phyloP scores from a whole-genome alignment of 768 basidiomycete genomes.

The Lactarius hengduanensis region DNA sequence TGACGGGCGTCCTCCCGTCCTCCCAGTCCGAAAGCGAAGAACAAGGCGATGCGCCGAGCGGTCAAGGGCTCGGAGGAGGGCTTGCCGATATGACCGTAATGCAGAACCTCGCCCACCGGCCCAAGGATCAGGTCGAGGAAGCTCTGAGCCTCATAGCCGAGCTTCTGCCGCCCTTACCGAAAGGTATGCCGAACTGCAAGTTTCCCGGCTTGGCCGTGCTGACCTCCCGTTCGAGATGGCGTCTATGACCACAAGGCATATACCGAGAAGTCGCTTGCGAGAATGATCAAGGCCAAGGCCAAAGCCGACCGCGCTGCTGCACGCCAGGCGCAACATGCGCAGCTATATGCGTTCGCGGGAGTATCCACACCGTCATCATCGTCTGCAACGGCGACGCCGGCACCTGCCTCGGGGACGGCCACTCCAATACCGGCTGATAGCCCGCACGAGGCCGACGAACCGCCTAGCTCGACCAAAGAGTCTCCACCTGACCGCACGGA shows the following conservation, averaged over 20 bases:
- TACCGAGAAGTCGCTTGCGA: constrained; percentile 78
- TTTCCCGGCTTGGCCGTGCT: neutral
- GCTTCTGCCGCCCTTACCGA: constrained; percentile 88
- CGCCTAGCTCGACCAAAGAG: constrained; percentile 34
- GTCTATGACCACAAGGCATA: constrained; percentile 92
- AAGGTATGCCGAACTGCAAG: constrained; percentile 53
- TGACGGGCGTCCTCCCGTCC: constrained; percentile 91
- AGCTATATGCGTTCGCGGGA: constrained; percentile 16
- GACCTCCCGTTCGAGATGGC: constrained; percentile 57
- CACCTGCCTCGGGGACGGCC: constrained; percentile 37
- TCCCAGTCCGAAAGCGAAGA: constrained; percentile 51
- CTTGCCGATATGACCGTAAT: constrained; percentile 96
- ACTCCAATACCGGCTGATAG: constrained; percentile 37
- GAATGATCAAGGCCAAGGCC: constrained; percentile 76
- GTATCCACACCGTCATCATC: constrained; percentile 21
- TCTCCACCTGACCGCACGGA: constrained; percentile 60
- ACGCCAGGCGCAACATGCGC: constrained; percentile 45
- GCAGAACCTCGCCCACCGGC: constrained; percentile 93
- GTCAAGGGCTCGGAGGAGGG: constrained; percentile 84
- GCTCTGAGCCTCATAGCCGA: constrained; percentile 86
- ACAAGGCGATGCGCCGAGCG: constrained; percentile 57
- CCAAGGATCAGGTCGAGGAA: constrained; percentile 98
- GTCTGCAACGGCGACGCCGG: constrained; percentile 28
- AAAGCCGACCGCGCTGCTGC: constrained; percentile 78
- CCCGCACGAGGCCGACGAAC: constrained; percentile 25